Evolutionary conservation across 768 basidiomycete genomes (phyloP).

Genomic region (Kockovaella imperatae): DNA sequence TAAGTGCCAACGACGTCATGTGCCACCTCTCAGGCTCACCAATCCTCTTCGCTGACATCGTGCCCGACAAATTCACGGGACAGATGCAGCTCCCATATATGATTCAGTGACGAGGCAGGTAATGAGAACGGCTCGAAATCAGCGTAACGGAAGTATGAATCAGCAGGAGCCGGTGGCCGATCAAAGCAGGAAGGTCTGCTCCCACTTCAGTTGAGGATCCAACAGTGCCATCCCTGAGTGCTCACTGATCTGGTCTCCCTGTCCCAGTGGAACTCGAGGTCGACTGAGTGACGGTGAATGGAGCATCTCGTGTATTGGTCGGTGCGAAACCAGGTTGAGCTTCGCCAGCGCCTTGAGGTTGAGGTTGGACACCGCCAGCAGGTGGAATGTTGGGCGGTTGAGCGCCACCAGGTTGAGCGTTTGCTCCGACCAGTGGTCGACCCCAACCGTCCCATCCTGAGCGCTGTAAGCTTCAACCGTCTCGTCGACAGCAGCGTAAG

Average conservation of each 20-base stretch:
- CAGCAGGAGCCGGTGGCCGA: slow-evolving; percentile 27
- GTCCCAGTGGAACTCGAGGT: slow-evolving; percentile 7
- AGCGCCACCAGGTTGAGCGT: background rate
- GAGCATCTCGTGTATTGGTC: slow-evolving; percentile 21
- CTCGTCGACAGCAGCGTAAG: background rate
- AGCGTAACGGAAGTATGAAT: slow-evolving; percentile 31
- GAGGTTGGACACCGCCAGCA: slow-evolving; percentile 1
- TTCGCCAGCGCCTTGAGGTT: background rate
- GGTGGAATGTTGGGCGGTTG: slow-evolving; percentile 1
- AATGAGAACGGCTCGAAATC: slow-evolving; percentile 32
- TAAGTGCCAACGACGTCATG: background rate
- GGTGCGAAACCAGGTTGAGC: background rate
- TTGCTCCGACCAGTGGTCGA: slow-evolving; percentile 22
- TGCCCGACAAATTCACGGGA: slow-evolving; percentile 30
- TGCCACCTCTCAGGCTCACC: slow-evolving; percentile 16
- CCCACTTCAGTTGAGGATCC: too few species aligned
- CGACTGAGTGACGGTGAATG: slow-evolving; percentile 6
- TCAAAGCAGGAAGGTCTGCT: slow-evolving; percentile 33
- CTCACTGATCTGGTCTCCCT: slow-evolving; percentile 37
- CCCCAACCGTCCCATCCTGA: slow-evolving; percentile 41
- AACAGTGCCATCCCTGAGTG: too few species aligned
- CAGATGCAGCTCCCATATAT: slow-evolving; percentile 28
- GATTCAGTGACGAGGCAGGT: slow-evolving; percentile 22
- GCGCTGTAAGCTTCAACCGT: background rate
- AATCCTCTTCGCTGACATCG: slow-evolving; percentile 33